phyloP scores from a whole-genome alignment of 345 rosid genomes.

The Noccaea bulbosa region DNA sequence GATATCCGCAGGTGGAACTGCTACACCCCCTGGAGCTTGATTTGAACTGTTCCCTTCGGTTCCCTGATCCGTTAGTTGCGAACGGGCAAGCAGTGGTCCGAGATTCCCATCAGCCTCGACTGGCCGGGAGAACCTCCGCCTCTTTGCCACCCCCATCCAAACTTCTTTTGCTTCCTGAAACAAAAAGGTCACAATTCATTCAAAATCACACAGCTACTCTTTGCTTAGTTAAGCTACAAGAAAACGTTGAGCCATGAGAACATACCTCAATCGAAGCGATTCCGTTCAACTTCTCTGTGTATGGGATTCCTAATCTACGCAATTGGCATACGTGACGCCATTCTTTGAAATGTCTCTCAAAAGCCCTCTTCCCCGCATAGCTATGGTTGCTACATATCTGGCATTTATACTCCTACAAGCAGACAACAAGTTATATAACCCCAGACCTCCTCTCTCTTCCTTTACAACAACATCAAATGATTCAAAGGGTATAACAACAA shows the following conservation, averaged over 20 bases:
- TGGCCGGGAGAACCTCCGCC: constrained; percentile 35
- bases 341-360: constrained; percentile 62
- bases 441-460: constrained; percentile 36
- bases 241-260: too few relatives aligned
- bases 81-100: constrained; percentile 47
- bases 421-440: not conserved
- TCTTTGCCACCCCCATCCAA: constrained; percentile 72
- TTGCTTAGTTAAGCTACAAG: too few relatives aligned
- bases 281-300: too few relatives aligned
- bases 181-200: not conserved
- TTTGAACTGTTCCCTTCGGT: constrained; percentile 33
- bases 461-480: constrained; percentile 7
- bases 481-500: too few relatives aligned
- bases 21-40: constrained; percentile 46
- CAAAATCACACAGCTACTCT: too few relatives aligned
- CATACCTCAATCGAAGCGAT: too few relatives aligned
- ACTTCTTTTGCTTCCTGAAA: constrained; percentile 77
- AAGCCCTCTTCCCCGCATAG: constrained; percentile 96
- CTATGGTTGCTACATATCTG: constrained; percentile 85
- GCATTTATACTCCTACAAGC: constrained; percentile 79
- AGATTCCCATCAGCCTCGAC: too few relatives aligned
- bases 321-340: too few relatives aligned
- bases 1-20: constrained; percentile 74
- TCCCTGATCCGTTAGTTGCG: constrained; percentile 50
- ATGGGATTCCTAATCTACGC: too few relatives aligned